Conservation (phyloP, 306 rosid genomes). For the Mimosa bimucronata region DNA sequence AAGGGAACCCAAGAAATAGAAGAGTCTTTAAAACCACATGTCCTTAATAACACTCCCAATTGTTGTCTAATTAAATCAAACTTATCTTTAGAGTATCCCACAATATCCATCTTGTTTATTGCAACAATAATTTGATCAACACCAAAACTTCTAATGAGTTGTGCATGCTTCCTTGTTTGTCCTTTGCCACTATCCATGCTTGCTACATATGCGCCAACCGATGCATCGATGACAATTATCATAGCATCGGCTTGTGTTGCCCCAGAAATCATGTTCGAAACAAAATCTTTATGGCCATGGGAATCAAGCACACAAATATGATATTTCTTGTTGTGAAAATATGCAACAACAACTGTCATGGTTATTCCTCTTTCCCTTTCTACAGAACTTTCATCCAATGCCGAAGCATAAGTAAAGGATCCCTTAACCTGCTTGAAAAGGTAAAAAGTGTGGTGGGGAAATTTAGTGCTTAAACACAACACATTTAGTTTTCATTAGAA, state of each 20-base stretch:
- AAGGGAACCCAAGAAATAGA: constrained; percentile 80
- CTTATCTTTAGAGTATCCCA: constrained; percentile 77
- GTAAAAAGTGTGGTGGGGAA: not conserved
- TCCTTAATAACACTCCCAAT: constrained; percentile 73
- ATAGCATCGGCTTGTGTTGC: constrained; percentile 98
- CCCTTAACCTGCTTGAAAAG: constrained; percentile 77
- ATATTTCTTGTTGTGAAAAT: constrained; percentile 83
- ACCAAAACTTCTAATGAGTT: constrained; percentile 94
- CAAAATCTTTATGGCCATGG: constrained; percentile 96
- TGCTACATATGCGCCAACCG: constrained; percentile 87
- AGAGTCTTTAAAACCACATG: constrained; percentile 86
- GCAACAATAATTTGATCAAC: constrained; percentile 88
- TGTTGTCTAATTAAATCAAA: constrained; percentile 78
- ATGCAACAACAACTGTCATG: constrained; percentile 97
- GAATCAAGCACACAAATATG: constrained; percentile 96
- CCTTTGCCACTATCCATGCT: constrained; percentile 88
- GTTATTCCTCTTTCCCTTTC: constrained; percentile 98
- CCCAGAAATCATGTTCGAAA: constrained; percentile 97
- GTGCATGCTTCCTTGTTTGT: constrained; percentile 93
- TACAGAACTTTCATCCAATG: constrained; percentile 91
- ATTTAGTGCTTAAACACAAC: constrained; percentile 17
- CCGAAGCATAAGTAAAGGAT: constrained; percentile 96
- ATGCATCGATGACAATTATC: constrained; percentile 73
- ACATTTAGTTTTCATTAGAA: constrained; percentile 34
- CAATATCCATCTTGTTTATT: constrained; percentile 88